phyloP scores from a whole-genome alignment of 768 basidiomycete species.

The Ramaria sp. region DNA sequence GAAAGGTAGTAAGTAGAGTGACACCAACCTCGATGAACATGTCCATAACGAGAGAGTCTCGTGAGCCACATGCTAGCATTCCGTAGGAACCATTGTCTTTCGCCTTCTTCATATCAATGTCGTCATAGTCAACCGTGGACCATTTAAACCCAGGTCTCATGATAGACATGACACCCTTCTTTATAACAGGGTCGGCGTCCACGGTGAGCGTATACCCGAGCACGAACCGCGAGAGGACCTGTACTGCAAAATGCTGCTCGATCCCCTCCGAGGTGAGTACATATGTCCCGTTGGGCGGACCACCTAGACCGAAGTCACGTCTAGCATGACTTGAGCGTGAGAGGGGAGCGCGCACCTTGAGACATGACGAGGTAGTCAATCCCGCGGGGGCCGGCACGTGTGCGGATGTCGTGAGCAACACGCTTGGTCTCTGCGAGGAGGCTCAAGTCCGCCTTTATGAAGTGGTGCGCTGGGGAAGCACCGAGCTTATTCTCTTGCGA shows the following conservation, averaged over 20 bases:
- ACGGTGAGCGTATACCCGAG: background rate
- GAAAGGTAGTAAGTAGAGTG: background rate
- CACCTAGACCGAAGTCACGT: background rate
- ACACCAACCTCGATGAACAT: background rate
- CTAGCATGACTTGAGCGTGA: background rate
- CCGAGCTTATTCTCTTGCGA: background rate
- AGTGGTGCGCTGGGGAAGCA: background rate
- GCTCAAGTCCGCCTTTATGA: constrained; percentile 2
- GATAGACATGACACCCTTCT: constrained; percentile 1
- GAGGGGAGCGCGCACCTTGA: background rate
- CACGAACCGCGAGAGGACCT: constrained; percentile 6
- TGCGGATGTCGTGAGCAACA: background rate
- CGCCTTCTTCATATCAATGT: background rate
- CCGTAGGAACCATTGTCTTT: background rate
- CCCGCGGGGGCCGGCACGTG: background rate
- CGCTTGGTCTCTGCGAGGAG: constrained; percentile 2
- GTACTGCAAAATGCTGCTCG: constrained; percentile 8
- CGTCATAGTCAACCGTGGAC: background rate
- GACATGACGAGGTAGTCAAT: constrained; percentile 6
- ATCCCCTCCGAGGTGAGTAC: background rate
- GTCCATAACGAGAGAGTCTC: constrained; percentile 3
- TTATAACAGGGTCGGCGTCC: background rate
- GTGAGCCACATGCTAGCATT: background rate
- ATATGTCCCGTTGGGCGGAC: constrained; percentile 1
- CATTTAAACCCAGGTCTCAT: background rate